These are phyloP conservation scores for Solanum lignicaule DNA, from an alignment of 257 asterid species.

Conservation along the genomic window DNA sequence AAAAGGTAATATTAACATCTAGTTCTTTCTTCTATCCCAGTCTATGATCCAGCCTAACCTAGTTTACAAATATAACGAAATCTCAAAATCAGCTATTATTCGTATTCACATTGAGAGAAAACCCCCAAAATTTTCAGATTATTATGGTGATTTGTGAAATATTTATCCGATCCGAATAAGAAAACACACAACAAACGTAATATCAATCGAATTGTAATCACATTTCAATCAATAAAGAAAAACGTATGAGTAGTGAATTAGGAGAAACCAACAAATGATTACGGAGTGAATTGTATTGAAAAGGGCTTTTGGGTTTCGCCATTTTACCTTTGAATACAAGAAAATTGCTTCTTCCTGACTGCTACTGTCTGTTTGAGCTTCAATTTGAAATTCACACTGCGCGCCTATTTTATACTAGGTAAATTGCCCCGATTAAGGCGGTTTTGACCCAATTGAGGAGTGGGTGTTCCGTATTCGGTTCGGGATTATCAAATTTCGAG, in stretches of 20 bases:
- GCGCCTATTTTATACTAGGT: background rate
- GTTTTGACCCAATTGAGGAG: no score
- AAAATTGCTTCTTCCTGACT: background rate
- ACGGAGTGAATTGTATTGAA: background rate
- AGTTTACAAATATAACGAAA: background rate
- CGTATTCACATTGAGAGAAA: background rate
- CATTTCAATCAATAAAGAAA: background rate
- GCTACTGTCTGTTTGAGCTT: background rate
- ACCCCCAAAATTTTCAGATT: background rate
- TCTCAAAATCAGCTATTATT: background rate
- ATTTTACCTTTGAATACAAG: background rate
- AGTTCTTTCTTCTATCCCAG: background rate
- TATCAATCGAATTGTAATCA: background rate
- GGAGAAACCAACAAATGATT: no score
- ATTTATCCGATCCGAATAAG: background rate
- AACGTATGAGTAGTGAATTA: background rate
- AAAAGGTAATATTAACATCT: background rate
- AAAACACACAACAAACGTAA: background rate
- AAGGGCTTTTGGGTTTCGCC: background rate
- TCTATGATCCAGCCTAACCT: no score
- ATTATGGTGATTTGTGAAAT: background rate
- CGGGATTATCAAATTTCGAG: no score
- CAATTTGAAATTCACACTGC: background rate
- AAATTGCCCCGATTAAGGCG: background rate
- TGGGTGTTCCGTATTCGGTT: no score